Evolutionary conservation across 2,329 filamentous ascomycete genomes (phyloP), one percentile per base, ranked within the genome.

Genomic region (Fusarium sp.): DNA sequence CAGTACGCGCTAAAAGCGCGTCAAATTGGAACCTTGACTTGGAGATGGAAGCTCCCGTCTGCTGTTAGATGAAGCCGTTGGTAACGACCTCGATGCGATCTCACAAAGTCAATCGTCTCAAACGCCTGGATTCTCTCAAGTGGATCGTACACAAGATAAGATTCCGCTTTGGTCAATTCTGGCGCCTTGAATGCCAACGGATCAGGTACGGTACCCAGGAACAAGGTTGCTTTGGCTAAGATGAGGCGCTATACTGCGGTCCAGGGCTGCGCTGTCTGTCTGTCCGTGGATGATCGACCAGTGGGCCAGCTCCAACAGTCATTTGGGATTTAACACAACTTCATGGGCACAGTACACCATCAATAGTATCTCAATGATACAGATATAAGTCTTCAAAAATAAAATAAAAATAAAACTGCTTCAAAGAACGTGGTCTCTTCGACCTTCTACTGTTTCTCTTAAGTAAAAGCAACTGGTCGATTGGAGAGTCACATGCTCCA

Each of bases 221-320:
- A 69, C 66, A 68, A 56, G 69, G 67, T 72, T 71, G 46, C 30
- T 50, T 63, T 57, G 60, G 67, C 59, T 49, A 56, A 68, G 65
- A 63, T 57, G 68, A 73, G 62, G 71, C 60, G 71, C 69, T 71
- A 55, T 53, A 53, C 53, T 73, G 67, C 59, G 67, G 67, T 51
- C 40, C 23, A 51, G 62, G 37, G 49, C 49, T 62, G 49, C 27
- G 35, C 41, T 44, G 46, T 43, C 20, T 44, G 46, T 43, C 20
- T 33, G n/a, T 43, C 20, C 25, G n/a, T 41, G 33, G 32, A 55
- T 9, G 45, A 70, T 61, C 55, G 40, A 23, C 61, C 47, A 56
- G 61, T 55, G 35, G 45, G 49, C 19, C 45, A 50, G 44, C 51
- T 57, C 43, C 33, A 55, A 55, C 30, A 32, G 44, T 40, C 15